Conservation (phyloP, 768 basidiomycete genomes). For the Lanmaoa pseudosensibilis region DNA sequence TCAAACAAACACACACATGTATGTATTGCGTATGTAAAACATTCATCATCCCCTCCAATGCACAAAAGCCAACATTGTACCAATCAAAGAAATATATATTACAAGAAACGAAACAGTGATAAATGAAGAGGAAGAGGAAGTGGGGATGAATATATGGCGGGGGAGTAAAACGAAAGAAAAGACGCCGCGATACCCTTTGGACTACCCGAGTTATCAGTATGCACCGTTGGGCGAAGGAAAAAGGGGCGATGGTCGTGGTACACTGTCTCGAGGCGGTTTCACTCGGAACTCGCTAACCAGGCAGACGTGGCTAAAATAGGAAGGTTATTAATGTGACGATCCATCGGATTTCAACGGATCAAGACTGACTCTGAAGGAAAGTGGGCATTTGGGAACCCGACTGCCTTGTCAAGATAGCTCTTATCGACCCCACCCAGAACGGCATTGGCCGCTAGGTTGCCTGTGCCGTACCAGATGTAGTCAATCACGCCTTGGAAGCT, state of each 20-base stretch:
- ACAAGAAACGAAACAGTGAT: constrained; percentile 25
- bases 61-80: constrained; percentile 31
- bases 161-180: background rate
- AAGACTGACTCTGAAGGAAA: constrained; percentile 94
- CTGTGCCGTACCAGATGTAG: constrained; percentile 88
- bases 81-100: constrained; percentile 22
- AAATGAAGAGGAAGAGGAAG: constrained; percentile 22
- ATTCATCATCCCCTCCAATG: constrained; percentile 19
- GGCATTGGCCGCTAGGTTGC: constrained; percentile 71
- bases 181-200: constrained; percentile 7
- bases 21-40: constrained; percentile 24
- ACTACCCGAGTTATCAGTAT: constrained; percentile 20
- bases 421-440: constrained; percentile 89
- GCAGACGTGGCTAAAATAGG: constrained; percentile 61
- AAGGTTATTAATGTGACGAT: background rate
- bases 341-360: constrained; percentile 6
- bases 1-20: constrained; percentile 11
- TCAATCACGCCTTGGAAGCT: constrained; percentile 86
- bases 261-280: constrained; percentile 61
- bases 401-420: constrained; percentile 81
- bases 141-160: constrained; percentile 6
- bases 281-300: constrained; percentile 76
- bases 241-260: constrained; percentile 37
- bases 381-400: constrained; percentile 96
- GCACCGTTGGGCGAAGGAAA: constrained; percentile 41